These are phyloP conservation scores for Coccomyxa subellipsoidea DNA, from an alignment of 163 green algal genomes.

Conservation along the genomic window DNA sequence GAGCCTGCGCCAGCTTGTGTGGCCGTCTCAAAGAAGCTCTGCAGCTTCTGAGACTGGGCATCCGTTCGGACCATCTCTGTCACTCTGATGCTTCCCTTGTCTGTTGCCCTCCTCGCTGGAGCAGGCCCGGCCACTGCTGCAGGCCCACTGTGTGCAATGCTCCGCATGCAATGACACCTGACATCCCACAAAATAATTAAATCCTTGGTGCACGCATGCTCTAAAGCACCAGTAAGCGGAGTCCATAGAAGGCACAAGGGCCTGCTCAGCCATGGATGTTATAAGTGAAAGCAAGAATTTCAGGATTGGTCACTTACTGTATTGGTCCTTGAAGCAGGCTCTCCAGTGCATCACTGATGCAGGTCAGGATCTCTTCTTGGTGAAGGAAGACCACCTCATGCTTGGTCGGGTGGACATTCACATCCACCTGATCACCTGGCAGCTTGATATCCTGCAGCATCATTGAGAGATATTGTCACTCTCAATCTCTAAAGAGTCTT, in stretches of 20 bases:
- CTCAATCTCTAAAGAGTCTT: too few species aligned
- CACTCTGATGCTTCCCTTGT: neutral
- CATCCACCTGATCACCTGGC: constrained; percentile 86
- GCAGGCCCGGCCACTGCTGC: neutral
- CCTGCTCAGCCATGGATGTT: too few species aligned
- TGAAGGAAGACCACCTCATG: constrained; percentile 91
- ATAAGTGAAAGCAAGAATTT: neutral
- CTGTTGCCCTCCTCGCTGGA: neutral
- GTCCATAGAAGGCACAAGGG: too few species aligned
- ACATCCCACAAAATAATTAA: neutral
- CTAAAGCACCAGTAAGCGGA: too few species aligned
- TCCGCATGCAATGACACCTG: neutral
- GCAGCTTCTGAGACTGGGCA: neutral
- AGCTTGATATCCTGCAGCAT: constrained; percentile 62
- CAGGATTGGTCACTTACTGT: neutral
- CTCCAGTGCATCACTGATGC: neutral
- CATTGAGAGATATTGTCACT: neutral
- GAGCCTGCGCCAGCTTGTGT: neutral
- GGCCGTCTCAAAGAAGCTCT: neutral
- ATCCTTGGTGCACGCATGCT: neutral
- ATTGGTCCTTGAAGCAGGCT: neutral
- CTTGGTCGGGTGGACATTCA: constrained; percentile 99
- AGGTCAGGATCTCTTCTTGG: constrained; percentile 74
- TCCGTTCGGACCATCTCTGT: neutral
- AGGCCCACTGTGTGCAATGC: neutral